A percentile compares a stretch with the other conserved stretches of the same genome.
Evolutionary conservation across 441 rosid genomes (phyloP).

Genomic region (Adansonia rubrostipa): DNA sequence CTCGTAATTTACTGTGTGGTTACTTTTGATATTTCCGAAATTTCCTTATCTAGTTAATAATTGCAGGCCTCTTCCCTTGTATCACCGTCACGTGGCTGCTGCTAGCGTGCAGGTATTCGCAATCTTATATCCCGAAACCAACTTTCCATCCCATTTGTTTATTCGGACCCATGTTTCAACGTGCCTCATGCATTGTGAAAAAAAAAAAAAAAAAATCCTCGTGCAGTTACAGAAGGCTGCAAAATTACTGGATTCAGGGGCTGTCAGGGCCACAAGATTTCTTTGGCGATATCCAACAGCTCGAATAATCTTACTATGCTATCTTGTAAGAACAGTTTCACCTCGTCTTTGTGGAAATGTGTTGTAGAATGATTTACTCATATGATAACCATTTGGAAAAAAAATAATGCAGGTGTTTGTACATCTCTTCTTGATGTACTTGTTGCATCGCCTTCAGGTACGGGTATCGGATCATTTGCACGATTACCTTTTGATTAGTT

Average conservation of each 20-base stretch:
- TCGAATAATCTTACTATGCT: conserved; percentile 74
- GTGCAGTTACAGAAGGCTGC: conserved; percentile 92
- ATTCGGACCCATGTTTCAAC: conserved; percentile 27
- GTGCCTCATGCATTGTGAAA: conserved; percentile 9
- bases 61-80: conserved; percentile 92
- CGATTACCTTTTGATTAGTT: background rate
- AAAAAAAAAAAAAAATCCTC: background rate
- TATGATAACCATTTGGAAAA: conserved; percentile 23
- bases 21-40: background rate
- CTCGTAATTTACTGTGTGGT: background rate
- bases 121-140: conserved; percentile 20
- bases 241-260: conserved; percentile 88
- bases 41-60: conserved; percentile 30
- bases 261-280: conserved; percentile 95
- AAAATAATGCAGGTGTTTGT: conserved; percentile 77
- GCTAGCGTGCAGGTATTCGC: conserved; percentile 74
- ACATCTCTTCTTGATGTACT: conserved; percentile 95
- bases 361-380: conserved; percentile 11
- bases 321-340: conserved; percentile 63
- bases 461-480: conserved; percentile 1
- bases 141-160: conserved; percentile 4
- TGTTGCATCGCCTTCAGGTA: conserved; percentile 98
- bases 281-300: conserved; percentile 98
- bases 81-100: conserved; percentile 87
- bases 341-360: background rate